Conservation (phyloP, 352 stramenopile genomes). For the Phytophthora brassicae region DNA sequence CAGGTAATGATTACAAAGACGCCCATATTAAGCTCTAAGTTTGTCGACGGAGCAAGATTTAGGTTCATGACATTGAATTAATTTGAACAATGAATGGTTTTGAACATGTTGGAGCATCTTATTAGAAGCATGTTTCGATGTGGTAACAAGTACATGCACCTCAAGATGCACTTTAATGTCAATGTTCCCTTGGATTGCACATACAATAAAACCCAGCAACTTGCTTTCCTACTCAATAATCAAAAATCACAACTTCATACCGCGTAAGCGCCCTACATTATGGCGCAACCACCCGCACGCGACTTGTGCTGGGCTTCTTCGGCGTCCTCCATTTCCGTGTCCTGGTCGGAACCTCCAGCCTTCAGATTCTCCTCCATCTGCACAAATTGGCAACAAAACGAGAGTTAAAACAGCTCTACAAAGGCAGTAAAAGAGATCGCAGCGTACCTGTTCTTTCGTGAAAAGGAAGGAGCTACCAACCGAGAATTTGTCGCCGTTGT, state of each 20-base stretch:
- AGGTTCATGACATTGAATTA: no score
- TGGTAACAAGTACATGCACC: no score
- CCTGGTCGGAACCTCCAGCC: conserved; percentile 13
- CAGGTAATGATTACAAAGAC: no score
- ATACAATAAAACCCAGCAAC: conserved; percentile 8
- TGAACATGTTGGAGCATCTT: conserved; percentile 15
- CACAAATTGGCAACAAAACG: not conserved
- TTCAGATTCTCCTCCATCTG: conserved; percentile 47
- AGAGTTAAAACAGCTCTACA: not conserved
- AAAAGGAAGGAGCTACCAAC: conserved; percentile 44
- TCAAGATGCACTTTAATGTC: no score
- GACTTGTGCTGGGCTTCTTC: conserved; percentile 9
- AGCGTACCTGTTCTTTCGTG: conserved; percentile 49
- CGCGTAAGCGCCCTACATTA: conserved; percentile 26
- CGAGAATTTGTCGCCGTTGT: conserved; percentile 59
- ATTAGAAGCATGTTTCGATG: no score
- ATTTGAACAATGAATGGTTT: not conserved
- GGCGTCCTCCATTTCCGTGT: conserved; percentile 31
- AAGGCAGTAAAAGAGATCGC: not conserved
- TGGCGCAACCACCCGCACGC: conserved; percentile 15
- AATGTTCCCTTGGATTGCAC: conserved; percentile 7
- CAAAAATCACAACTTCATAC: conserved; percentile 10
- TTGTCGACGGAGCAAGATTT: no score
- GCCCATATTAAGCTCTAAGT: no score
- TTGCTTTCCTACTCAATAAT: conserved; percentile 19